These are phyloP conservation scores for Metrosideros polymorpha DNA, from an alignment of 441 rosid species.

Conservation along the genomic window DNA sequence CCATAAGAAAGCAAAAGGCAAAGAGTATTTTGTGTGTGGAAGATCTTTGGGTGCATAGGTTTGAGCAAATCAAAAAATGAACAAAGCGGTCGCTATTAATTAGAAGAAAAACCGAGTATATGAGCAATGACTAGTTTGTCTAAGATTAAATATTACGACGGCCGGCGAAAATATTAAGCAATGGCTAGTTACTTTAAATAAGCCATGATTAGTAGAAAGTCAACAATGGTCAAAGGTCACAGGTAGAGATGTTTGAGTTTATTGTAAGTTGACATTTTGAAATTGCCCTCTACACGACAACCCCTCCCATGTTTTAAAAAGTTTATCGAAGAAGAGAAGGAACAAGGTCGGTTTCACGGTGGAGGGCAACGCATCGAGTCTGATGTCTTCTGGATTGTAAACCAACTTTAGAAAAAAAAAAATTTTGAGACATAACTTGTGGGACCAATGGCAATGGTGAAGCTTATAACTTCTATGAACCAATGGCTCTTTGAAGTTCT, in stretches of 20 bases:
- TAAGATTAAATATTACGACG: background rate
- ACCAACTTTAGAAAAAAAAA: background rate
- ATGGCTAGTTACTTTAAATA: background rate
- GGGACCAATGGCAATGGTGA: background rate
- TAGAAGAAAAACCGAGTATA: background rate
- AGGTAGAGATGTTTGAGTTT: background rate
- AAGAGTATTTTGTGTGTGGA: background rate
- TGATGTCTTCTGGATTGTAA: background rate
- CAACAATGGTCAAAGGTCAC: background rate
- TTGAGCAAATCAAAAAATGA: background rate
- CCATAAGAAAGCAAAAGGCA: background rate
- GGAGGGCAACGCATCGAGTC: background rate
- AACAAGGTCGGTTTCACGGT: background rate
- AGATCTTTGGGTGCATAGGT: background rate
- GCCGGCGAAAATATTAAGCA: background rate
- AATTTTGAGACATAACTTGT: background rate
- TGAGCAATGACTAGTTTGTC: background rate
- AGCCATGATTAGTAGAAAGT: background rate
- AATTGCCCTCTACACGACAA: background rate
- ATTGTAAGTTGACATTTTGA: background rate
- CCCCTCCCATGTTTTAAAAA: background rate
- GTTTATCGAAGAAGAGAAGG: background rate
- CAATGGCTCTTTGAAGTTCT: background rate
- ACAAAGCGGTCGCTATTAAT: background rate
- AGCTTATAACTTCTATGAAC: background rate